Percentiles rank a stretch among this genome's conserved stretches.
These are phyloP conservation scores for Aspergillus bridgeri DNA, from an alignment of 495 filamentous ascomycete species.

Conservation along the genomic window DNA sequence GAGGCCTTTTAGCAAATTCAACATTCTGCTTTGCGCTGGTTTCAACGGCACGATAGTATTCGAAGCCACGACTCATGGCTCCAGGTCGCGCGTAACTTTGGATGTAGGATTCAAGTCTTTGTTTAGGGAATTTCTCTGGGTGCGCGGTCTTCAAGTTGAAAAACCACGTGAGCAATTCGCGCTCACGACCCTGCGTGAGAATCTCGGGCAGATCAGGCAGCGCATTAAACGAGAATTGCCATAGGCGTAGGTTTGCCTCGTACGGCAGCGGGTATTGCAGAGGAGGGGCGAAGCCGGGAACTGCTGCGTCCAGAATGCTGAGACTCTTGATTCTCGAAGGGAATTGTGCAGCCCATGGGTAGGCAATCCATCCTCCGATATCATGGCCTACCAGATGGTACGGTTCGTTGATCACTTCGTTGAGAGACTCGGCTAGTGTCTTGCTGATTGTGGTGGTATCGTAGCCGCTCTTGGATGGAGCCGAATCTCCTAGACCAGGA, in stretches of 20 bases:
- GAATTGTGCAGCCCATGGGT: conserved; percentile 26
- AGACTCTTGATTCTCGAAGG: conserved; percentile 22
- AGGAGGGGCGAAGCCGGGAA: conserved; percentile 22
- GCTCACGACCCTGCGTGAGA: conserved; percentile 21
- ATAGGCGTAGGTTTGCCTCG: conserved; percentile 22
- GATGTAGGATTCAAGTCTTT: conserved; percentile 22
- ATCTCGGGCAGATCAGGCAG: conserved; percentile 26
- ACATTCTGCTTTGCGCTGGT: conserved; percentile 26
- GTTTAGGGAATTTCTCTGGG: conserved; percentile 12
- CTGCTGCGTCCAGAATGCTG: conserved; percentile 24
- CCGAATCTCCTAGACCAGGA: conserved; percentile 22
- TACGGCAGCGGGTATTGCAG: conserved; percentile 6
- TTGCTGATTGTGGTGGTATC: conserved; percentile 24
- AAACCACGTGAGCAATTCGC: conserved; percentile 25
- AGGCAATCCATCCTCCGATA: conserved; percentile 27
- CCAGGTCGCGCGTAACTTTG: conserved; percentile 23
- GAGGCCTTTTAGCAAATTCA: conserved; percentile 3
- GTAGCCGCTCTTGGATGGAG: conserved; percentile 14
- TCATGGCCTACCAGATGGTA: conserved; percentile 30
- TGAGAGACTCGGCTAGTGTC: conserved; percentile 21
- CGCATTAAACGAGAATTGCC: conserved; percentile 30
- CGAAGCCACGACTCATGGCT: conserved; percentile 29
- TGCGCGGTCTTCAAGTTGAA: conserved; percentile 23
- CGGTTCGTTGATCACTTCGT: conserved; percentile 14
- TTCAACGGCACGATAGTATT: conserved; percentile 28